Base-by-base conservation (phyloP, 108 stramenopile genomes). In the Craspedostauros australis region DNA sequence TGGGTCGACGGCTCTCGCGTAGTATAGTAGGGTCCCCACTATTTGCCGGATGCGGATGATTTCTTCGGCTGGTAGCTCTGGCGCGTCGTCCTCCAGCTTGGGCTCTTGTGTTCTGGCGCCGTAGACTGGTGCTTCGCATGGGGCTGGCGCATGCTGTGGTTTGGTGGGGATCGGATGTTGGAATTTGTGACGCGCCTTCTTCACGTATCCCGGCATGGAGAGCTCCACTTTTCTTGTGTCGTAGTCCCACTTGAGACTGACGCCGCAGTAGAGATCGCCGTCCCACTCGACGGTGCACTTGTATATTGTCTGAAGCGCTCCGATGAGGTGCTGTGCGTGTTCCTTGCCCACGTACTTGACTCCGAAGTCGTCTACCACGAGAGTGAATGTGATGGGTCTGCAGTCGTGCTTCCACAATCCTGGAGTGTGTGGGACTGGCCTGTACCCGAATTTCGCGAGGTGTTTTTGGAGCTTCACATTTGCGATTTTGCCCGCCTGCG, bases 301-400 rank as follows among this genome's bases (percentile, higher is more conserved):
- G 50, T 66, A 76, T 16, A 15, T 34, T 19, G 29, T 26, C 25
- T 45, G 9, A 23, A 76, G 68, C 1, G 53, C 38, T 4, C 48
- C 39, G 40, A 75, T 31, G 32, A 76, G 62, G 28, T 70, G 79
- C n/a, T 73, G 57, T 0, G 46, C 53, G 39, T 73, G 65, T 14
- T 28, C 45, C 9, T 58, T 30, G 31, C 44, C 39, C 14, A 42
- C 34, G 56, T 72, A 76, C 57, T 72, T 63, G 43, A 80, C 44
- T 14, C 48, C 68, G 43, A 72, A 73, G 58, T 80, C 75, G 31
- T 80, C 74, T 1, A 80, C 79, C 3, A 75, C 72, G 5, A 80
- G 53, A 3, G 61, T 45, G 48, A 75, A 80, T 37, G 38, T 27
- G 2, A 64, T 46, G 28, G 44, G 49, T 23, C 51, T 48, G 0